Evolutionary conservation across 768 basidiomycete species (phyloP).

Genomic region (Tephrocybe rancida): DNA sequence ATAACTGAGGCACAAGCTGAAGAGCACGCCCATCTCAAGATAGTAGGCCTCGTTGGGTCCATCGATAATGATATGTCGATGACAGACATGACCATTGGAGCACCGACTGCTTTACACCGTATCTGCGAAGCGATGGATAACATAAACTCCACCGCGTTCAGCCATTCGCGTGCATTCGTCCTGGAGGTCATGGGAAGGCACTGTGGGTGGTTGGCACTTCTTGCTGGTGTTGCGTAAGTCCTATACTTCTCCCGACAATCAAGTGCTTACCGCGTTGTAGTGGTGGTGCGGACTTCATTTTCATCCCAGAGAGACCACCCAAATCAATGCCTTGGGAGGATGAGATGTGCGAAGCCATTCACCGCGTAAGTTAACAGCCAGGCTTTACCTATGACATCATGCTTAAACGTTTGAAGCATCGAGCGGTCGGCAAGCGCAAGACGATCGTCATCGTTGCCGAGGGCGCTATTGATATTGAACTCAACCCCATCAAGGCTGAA

Average conservation of each 20-base stretch:
- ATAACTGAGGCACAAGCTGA: conserved; percentile 76
- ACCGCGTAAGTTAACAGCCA: conserved; percentile 47
- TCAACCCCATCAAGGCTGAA: conserved; percentile 91
- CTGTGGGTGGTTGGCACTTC: conserved; percentile 97
- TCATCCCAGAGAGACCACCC: conserved; percentile 95
- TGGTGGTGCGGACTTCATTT: conserved; percentile 94
- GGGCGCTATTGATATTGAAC: conserved; percentile 85
- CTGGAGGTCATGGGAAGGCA: conserved; percentile 99
- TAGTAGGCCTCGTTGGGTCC: conserved; percentile 98
- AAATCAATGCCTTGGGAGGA: conserved; percentile 82
- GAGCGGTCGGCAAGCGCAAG: conserved; percentile 91
- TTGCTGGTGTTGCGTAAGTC: conserved; percentile 86
- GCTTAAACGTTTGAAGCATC: conserved; percentile 59
- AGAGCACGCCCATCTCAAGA: conserved; percentile 83
- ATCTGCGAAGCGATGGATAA: conserved; percentile 99
- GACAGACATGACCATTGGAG: conserved; percentile 97
- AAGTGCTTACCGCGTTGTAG: conserved; percentile 32
- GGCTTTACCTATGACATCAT: not conserved
- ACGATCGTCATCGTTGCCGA: conserved; percentile 99
- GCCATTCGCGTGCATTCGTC: conserved; percentile 97
- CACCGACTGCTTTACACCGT: conserved; percentile 91
- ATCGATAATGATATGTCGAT: conserved; percentile 99
- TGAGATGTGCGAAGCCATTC: conserved; percentile 85
- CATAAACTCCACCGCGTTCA: conserved; percentile 94
- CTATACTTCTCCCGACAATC: not conserved